These are phyloP conservation scores for Aphanomyces astaci DNA, from an alignment of 352 stramenopile species.

Conservation along the genomic window DNA sequence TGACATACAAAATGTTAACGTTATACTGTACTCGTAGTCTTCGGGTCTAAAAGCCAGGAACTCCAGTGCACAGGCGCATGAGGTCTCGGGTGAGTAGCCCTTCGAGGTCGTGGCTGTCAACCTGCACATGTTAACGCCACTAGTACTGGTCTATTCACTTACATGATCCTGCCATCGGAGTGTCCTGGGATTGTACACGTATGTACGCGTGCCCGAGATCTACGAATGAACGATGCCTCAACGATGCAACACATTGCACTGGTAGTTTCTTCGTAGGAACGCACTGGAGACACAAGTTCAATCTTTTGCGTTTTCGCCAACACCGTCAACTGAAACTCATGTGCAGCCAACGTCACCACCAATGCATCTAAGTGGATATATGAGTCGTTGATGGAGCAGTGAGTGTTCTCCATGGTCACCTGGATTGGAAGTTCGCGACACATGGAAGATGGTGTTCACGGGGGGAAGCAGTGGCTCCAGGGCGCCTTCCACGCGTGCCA, in stretches of 20 bases:
- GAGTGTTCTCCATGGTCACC: conserved; percentile 23
- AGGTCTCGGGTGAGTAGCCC: conserved; percentile 70
- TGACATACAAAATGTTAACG: no score
- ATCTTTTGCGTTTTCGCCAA: conserved; percentile 23
- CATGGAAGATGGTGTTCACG: conserved; percentile 47
- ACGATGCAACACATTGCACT: background rate
- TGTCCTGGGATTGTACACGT: conserved; percentile 65
- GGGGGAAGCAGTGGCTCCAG: conserved; percentile 54
- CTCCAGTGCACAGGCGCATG: conserved; percentile 64
- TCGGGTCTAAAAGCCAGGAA: conserved; percentile 51
- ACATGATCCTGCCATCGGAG: conserved; percentile 75
- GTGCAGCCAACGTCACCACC: conserved; percentile 39
- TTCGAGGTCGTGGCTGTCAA: conserved; percentile 70
- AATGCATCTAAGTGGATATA: conserved; percentile 31
- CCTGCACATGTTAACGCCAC: no score
- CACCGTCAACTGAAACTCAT: conserved; percentile 60
- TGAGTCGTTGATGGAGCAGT: background rate
- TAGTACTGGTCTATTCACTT: background rate
- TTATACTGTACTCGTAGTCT: no score
- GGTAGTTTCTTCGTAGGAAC: background rate
- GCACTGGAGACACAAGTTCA: conserved; percentile 11
- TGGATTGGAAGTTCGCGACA: conserved; percentile 32
- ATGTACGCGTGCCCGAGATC: conserved; percentile 63
- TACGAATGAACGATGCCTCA: conserved; percentile 20
- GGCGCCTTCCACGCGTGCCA: conserved; percentile 54